phyloP scores from a whole-genome alignment of 2,329 filamentous ascomycete species.

The Ciborinia camelliae region DNA sequence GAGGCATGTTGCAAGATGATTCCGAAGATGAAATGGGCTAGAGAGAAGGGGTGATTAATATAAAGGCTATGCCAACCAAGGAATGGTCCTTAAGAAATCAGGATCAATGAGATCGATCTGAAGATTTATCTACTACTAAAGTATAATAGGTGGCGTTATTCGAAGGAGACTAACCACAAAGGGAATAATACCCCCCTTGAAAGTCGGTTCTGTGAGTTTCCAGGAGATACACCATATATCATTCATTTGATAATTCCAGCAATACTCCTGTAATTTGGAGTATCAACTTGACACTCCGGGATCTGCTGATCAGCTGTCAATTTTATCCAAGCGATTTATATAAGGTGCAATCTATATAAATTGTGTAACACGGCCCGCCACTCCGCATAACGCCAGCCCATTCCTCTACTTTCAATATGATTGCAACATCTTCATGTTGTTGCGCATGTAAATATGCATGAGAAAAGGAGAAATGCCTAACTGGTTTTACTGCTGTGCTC shows the following conservation, averaged over 20 bases:
- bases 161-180: background rate
- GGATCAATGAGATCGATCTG: background rate
- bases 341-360: conserved; percentile 8
- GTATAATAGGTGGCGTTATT: background rate
- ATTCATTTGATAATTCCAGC: background rate
- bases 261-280: background rate
- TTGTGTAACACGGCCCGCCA: conserved; percentile 18
- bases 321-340: conserved; percentile 17
- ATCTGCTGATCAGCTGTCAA: conserved; percentile 7
- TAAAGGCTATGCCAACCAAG: background rate
- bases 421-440: background rate
- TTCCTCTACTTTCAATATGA: background rate
- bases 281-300: background rate
- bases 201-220: background rate
- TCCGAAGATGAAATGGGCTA: background rate
- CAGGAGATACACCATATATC: background rate
- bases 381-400: background rate
- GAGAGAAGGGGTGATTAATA: too few species aligned
- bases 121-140: background rate
- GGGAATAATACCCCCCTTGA: too few species aligned
- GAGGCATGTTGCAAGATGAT: background rate
- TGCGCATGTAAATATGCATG: background rate
- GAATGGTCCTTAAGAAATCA: background rate
- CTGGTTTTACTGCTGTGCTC: background rate
- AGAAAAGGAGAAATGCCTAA: background rate